A percentile compares a stretch with the other conserved stretches of the same genome.
Evolutionary conservation across 139 green algal species (phyloP).

Genomic region (Eudorina sp.): DNA sequence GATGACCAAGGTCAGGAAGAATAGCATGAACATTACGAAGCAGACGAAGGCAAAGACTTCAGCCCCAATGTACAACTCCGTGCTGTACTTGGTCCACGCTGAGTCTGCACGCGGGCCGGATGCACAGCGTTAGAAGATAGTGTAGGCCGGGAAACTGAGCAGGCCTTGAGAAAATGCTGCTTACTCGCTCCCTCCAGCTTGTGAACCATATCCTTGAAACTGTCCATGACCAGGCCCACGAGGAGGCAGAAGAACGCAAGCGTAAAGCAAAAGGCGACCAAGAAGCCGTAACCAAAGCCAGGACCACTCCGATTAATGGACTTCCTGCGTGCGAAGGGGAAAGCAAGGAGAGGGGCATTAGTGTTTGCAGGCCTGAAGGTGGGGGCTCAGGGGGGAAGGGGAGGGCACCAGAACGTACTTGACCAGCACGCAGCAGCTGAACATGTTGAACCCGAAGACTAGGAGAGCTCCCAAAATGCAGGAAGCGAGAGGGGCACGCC

Average conservation of each 20-base stretch:
- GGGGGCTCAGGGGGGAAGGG: neutral
- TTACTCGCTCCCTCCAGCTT: conserved; percentile 12
- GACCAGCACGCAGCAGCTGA: conserved; percentile 56
- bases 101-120: conserved; percentile 1
- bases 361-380: neutral
- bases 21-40: conserved; percentile 64
- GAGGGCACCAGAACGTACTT: conserved; percentile 8
- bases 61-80: conserved; percentile 54
- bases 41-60: conserved; percentile 62
- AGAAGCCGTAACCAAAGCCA: conserved; percentile 65
- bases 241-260: conserved; percentile 63
- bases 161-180: no score
- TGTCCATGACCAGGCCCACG: conserved; percentile 63
- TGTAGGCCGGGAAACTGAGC: no score
- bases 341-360: neutral
- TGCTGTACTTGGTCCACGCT: conserved; percentile 59
- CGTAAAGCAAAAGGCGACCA: conserved; percentile 66
- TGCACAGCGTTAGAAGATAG: no score
- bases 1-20: conserved; percentile 63
- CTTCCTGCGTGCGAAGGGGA: conserved; percentile 37
- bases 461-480: conserved; percentile 51
- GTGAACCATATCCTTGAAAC: conserved; percentile 49
- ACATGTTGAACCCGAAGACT: conserved; percentile 65
- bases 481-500: conserved; percentile 54
- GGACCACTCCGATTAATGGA: conserved; percentile 59